Evolutionary conservation across 164 flowering plant species (phyloP).

Genomic region (Magnolia changhungtana): DNA sequence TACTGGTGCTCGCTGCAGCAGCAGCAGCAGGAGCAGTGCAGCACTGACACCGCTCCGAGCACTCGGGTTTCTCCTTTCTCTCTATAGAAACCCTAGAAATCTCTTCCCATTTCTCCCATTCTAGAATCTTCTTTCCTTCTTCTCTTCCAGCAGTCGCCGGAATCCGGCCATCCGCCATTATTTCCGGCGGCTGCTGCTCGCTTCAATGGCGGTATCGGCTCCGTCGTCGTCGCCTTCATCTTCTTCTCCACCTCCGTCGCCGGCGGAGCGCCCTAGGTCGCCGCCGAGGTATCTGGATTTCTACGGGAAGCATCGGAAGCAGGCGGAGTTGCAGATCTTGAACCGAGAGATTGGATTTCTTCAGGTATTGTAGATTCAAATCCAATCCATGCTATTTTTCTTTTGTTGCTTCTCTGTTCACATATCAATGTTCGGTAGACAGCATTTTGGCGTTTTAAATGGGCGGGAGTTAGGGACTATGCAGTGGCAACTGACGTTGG

Average conservation of each 20-base stretch:
- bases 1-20: too few species aligned
- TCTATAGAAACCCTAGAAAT: not conserved
- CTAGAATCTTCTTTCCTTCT: not conserved
- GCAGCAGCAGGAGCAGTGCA: not conserved
- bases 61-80: not conserved
- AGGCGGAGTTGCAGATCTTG: constrained; percentile 54
- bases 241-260: constrained; percentile 37
- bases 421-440: not conserved
- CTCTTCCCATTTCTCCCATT: not conserved
- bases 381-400: not conserved
- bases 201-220: not conserved
- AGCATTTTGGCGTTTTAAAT: not conserved
- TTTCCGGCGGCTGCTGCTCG: not conserved
- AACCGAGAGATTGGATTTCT: constrained; percentile 75
- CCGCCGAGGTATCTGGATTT: constrained; percentile 80
- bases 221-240: constrained; percentile 6
- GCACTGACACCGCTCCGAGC: not conserved
- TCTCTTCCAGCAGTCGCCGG: not conserved
- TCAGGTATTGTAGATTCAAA: constrained; percentile 36
- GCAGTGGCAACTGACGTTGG: not conserved
- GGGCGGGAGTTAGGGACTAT: not conserved
- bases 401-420: not conserved
- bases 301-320: constrained; percentile 67
- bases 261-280: constrained; percentile 67
- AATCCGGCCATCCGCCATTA: not conserved